These are phyloP conservation scores for Logfia minima DNA, from an alignment of 129 eudicot species.

Conservation along the genomic window DNA sequence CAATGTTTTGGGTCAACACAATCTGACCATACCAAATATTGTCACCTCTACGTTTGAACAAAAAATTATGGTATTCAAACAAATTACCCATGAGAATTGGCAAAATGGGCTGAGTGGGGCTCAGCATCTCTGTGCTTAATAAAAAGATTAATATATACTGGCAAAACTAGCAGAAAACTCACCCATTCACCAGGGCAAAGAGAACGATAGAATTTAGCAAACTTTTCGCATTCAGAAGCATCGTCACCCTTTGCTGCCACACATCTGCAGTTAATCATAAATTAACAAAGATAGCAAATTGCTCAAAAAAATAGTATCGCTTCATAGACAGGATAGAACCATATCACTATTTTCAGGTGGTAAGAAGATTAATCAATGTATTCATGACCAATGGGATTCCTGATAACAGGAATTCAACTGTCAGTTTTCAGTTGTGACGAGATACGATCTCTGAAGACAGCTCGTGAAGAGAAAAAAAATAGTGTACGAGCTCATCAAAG, in stretches of 20 bases:
- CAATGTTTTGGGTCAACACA: not conserved
- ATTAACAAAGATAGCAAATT: not conserved
- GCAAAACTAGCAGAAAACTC: conserved; percentile 5
- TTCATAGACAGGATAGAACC: not conserved
- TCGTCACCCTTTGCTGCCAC: conserved; percentile 45
- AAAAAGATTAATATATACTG: not conserved
- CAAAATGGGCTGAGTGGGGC: not conserved
- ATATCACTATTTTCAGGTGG: not conserved
- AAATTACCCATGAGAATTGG: not conserved
- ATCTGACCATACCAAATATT: not conserved
- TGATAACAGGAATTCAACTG: not conserved
- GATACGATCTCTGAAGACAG: not conserved
- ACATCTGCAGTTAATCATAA: conserved; percentile 27
- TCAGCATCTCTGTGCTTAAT: not conserved
- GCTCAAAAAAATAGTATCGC: not conserved
- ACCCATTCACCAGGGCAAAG: conserved; percentile 50
- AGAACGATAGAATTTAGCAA: conserved; percentile 43
- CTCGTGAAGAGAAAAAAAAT: not conserved
- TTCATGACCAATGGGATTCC: not conserved
- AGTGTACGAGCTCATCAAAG: not conserved
- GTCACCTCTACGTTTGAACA: not conserved
- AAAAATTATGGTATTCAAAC: not conserved
- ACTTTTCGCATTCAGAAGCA: conserved; percentile 39
- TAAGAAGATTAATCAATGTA: not conserved
- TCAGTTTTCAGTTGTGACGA: not conserved